Base-by-base conservation (phyloP, 2,329 filamentous ascomycete species). In the Beauveria bassiana region DNA sequence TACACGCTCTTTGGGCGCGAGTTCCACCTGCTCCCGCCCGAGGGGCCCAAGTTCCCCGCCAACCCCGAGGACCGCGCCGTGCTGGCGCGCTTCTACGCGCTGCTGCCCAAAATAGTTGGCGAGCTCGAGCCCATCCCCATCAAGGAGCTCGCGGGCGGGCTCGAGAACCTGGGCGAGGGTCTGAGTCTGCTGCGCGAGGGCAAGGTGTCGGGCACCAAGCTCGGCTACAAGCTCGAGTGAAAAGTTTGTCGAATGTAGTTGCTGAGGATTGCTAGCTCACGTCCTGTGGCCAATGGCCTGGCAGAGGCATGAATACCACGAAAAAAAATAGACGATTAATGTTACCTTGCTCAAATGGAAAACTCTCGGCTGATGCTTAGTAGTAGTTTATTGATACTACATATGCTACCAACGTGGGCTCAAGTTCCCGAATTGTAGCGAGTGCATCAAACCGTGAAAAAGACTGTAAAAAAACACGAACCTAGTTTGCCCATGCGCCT, bases 21-120 rank as follows among this genome's bases (percentile, higher is more conserved):
- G 2, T 72, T 72, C 50, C 63, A 66, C 42, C 67, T 67, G 64
- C 59, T 71, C 18, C 66, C 67, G 1, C 70, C 69, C 0, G 50
- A 70, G 1, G 70, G 69, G 0, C 70, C 70, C 9, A 70, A 68
- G 47, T 70, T 63, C 60, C 70, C 69, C 61, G 72, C 70, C 45
- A 66, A 59, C 53, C 60, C 68, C 4, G 43, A 62, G 5, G 68
- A 71, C 56, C 65, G 68, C 20, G 52, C 64, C 16, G 64, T 57
- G 7, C 63, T 71, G 18, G 65, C 57, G 20, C 64, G 64, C 6
- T 66, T 72, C 50, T 70, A 64, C 26, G 20, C 53, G 3, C 50
- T 6, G n/a, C 61, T 71, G 14, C 67, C 68, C 0, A 28, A 43
- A 3, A 24, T 67, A 3, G 57, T 58, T 2, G 26, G 65, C 3